Conservation (phyloP, 2,329 filamentous ascomycete species). For the Eutypa lata region DNA sequence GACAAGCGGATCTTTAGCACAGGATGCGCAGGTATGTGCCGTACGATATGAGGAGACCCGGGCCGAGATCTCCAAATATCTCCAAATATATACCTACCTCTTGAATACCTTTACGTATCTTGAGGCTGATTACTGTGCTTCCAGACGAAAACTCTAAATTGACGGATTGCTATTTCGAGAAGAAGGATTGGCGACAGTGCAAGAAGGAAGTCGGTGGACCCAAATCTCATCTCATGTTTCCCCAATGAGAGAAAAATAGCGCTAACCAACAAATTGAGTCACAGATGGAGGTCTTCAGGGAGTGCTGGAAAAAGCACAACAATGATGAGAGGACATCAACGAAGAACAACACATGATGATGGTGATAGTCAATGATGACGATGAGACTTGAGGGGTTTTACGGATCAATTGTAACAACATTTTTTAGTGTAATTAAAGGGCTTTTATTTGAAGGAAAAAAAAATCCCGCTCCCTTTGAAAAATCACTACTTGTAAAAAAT, state of each 20-base stretch:
- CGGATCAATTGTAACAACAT: background rate
- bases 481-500: no score
- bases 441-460: no score
- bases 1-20: slow-evolving; percentile 98
- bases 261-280: slow-evolving; percentile 4
- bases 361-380: background rate
- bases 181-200: slow-evolving; percentile 92
- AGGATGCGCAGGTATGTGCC: slow-evolving; percentile 80
- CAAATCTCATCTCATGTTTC: background rate
- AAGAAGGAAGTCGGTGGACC: slow-evolving; percentile 71
- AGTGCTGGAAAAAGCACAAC: slow-evolving; percentile 87
- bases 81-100: no score
- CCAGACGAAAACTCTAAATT: slow-evolving; percentile 83
- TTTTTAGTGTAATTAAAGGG: no score
- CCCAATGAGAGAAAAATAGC: background rate
- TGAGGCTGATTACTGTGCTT: slow-evolving; percentile 5
- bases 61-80: no score
- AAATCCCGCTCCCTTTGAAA: no score
- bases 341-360: slow-evolving; percentile 58
- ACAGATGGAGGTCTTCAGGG: slow-evolving; percentile 85
- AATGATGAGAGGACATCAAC: slow-evolving; percentile 80
- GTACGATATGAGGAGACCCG: slow-evolving; percentile 19
- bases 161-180: slow-evolving; percentile 94
- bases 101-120: no score
- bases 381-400: background rate